Evolutionary conservation across 1,139 yeast genomes (phyloP).

Genomic region (Yarrowia galli): DNA sequence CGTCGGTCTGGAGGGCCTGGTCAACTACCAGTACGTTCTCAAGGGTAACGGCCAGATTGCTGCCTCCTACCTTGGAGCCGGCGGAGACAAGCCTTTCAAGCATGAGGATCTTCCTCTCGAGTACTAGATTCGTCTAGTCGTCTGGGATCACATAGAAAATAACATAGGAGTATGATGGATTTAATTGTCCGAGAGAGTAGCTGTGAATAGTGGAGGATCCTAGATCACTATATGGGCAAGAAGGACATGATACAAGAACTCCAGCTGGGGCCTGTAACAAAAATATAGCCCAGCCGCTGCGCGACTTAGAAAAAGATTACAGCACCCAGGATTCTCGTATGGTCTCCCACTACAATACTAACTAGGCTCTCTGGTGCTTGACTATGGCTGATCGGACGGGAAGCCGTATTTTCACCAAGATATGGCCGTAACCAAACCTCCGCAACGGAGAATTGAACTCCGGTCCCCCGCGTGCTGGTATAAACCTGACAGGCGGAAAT

Average conservation of each 20-base stretch:
- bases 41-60: constrained; percentile 93
- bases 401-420: constrained; percentile 32
- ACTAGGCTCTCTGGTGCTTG: constrained; percentile 36
- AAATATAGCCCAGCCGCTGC: background rate
- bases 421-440: constrained; percentile 29
- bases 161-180: constrained; percentile 27
- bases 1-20: constrained; percentile 95
- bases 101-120: constrained; percentile 54
- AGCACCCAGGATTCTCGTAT: constrained; percentile 35
- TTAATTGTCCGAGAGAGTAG: background rate
- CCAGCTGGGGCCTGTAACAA: no score
- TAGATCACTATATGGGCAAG: no score
- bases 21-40: constrained; percentile 92
- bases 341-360: constrained; percentile 37
- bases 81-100: constrained; percentile 80
- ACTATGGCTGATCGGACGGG: constrained; percentile 37
- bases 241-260: no score
- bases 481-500: constrained; percentile 37
- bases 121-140: constrained; percentile 17
- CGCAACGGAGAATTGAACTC: constrained; percentile 37
- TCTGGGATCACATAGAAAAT: constrained; percentile 21
- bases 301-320: background rate
- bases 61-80: constrained; percentile 90
- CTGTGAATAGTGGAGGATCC: no score
- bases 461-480: constrained; percentile 37